These are phyloP conservation scores for Pseudognaphalium luteoalbum DNA, from an alignment of 129 eudicot genomes.

Conservation along the genomic window DNA sequence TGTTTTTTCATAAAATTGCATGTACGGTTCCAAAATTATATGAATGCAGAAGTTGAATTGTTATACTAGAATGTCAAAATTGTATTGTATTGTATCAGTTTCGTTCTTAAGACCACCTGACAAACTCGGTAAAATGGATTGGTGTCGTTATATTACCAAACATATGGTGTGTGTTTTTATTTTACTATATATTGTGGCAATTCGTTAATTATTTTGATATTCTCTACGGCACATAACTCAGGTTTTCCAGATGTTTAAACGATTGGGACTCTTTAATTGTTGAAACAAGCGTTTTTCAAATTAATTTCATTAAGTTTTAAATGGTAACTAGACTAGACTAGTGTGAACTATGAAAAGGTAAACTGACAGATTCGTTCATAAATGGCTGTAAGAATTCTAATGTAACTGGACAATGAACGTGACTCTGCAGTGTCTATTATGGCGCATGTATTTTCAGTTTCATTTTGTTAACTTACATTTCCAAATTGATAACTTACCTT, in stretches of 20 bases:
- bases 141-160: not conserved
- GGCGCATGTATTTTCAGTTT: not conserved
- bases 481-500: not conserved
- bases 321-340: not conserved
- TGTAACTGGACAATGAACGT: not conserved
- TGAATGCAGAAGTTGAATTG: not conserved
- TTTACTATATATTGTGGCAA: not conserved
- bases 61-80: not conserved
- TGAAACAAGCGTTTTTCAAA: not conserved
- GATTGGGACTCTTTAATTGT: not conserved
- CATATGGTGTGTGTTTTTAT: no score
- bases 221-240: not conserved
- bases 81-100: not conserved
- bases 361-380: constrained; percentile 8
- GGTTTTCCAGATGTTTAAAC: not conserved
- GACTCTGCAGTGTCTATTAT: not conserved
- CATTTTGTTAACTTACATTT: not conserved
- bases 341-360: constrained; percentile 22
- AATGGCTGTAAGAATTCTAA: constrained; percentile 4
- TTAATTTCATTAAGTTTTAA: not conserved
- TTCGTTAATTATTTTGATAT: not conserved
- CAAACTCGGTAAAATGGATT: not conserved
- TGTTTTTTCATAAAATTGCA: not conserved
- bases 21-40: not conserved
- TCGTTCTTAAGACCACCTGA: not conserved